Conservation (phyloP, 2,329 filamentous ascomycete species). For the Magnaporthiopsis incrustans region DNA sequence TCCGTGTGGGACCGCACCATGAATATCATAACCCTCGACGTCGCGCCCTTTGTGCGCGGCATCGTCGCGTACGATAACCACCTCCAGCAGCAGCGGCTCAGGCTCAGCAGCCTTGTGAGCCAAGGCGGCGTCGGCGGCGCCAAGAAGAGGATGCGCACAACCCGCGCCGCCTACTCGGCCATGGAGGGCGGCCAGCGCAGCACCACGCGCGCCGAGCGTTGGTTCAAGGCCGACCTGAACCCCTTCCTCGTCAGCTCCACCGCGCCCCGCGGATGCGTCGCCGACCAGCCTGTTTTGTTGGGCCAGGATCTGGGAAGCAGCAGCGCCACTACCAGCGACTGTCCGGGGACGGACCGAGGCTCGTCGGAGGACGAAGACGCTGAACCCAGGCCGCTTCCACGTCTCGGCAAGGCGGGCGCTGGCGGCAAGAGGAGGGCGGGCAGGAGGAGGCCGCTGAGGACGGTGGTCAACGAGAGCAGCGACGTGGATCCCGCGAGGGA, state of each 20-base stretch:
- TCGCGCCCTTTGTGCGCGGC: constrained; percentile 82
- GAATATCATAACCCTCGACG: constrained; percentile 59
- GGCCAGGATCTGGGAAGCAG: neutral
- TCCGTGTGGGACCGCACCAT: constrained; percentile 72
- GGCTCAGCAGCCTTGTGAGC: constrained; percentile 46
- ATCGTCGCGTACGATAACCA: constrained; percentile 72
- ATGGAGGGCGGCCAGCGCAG: constrained; percentile 59
- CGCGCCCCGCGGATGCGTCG: constrained; percentile 26
- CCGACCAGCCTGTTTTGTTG: neutral
- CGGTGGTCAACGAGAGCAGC: constrained; percentile 3
- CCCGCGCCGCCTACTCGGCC: constrained; percentile 59
- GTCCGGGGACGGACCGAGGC: neutral
- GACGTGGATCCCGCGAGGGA: neutral
- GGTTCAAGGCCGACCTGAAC: constrained; percentile 55
- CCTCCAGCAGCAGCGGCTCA: constrained; percentile 58
- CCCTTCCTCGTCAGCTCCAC: constrained; percentile 49
- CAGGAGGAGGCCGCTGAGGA: neutral
- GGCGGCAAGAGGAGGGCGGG: neutral
- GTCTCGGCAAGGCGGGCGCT: neutral
- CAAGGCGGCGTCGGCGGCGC: constrained; percentile 28
- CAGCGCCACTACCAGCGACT: neutral
- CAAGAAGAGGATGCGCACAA: constrained; percentile 54
- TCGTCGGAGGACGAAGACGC: neutral
- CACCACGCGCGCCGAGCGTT: constrained; percentile 55
- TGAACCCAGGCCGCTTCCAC: neutral